Base-by-base conservation (phyloP, 1,284 basidiomycete genomes). In the Tilletiopsis washingtonensis region DNA sequence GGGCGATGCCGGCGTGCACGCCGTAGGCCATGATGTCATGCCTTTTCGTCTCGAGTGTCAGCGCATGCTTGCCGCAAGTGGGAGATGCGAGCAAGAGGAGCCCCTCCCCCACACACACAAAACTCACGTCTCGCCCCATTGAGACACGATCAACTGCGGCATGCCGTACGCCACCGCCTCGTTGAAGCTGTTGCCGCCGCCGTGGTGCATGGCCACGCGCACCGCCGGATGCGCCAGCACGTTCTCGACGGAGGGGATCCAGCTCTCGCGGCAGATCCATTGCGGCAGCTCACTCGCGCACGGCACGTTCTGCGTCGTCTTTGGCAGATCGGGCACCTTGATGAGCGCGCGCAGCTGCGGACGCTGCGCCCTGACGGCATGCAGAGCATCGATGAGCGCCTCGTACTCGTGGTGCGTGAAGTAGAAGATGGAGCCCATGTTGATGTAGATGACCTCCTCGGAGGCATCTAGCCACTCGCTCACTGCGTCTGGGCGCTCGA, bases 401-500 rank as follows among this genome's bases (percentile, higher is more conserved):
- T 61, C 52, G 24, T 64, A 64, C 34, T 69, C 67, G 7, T 51
- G 19, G 23, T 51, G 43, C 9, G 54, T 53, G 57, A 59, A 69
- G 48, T 56, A 43, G 49, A 70, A 70, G 46, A 70, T 68, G 48
- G 59, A 64, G n/a, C 67, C 67, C 61, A 70, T 62, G 55, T 70
- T 70, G 40, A 70, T 55, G 39, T 68, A 70, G 17, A 70, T 49
- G 15, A 70, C 64, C 20, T 54, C 57, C 45, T 62, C 53, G n/a
- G 29, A 34, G 9, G 9, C 29, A n/a, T 34, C 29, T n/a, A 34
- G 29, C 29, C 29, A 34, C 29, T 34, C 29, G 9, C n/a, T 34
- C 9, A 34, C 29, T 9, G 29, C 29, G n/a, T 34, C 29, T 9
- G 29, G 29, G 9, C n/a, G 29, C 29, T 9, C 9, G n/a, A n/a